Conservation (phyloP, 345 rosid species). For the Eucalyptus decipiens region DNA sequence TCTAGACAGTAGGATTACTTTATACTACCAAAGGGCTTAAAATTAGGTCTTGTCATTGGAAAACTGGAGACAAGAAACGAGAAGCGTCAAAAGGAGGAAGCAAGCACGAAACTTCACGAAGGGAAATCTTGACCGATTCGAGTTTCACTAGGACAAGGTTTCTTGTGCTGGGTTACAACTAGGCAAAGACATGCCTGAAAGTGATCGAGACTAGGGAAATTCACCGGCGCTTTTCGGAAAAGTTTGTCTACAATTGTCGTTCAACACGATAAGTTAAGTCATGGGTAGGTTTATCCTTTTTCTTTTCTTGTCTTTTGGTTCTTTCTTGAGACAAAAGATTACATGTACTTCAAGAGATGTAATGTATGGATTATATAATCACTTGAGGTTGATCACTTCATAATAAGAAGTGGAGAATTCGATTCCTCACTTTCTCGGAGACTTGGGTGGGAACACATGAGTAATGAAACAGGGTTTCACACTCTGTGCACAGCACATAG, state of each 20-base stretch:
- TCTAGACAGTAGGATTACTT: not conserved
- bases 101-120: not conserved
- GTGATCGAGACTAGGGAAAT: not conserved
- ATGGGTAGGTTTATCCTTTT: not conserved
- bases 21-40: not conserved
- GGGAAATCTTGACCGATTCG: not conserved
- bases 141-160: not conserved
- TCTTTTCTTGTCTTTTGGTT: not conserved
- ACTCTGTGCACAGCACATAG: no score
- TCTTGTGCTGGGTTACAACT: not conserved
- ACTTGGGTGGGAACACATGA: not conserved
- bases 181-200: not conserved
- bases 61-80: not conserved
- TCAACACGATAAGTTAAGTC: not conserved
- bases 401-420: not conserved
- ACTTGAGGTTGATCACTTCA: not conserved
- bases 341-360: not conserved
- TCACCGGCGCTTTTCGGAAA: not conserved
- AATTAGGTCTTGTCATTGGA: not conserved
- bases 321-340: not conserved
- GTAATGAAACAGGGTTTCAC: accelerated
- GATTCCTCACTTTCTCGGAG: not conserved
- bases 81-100: not conserved
- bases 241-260: not conserved
- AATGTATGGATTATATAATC: not conserved